Base-by-base conservation (phyloP, 192 early-diverging fungal species). In the Chytriomyces hyalinus region DNA sequence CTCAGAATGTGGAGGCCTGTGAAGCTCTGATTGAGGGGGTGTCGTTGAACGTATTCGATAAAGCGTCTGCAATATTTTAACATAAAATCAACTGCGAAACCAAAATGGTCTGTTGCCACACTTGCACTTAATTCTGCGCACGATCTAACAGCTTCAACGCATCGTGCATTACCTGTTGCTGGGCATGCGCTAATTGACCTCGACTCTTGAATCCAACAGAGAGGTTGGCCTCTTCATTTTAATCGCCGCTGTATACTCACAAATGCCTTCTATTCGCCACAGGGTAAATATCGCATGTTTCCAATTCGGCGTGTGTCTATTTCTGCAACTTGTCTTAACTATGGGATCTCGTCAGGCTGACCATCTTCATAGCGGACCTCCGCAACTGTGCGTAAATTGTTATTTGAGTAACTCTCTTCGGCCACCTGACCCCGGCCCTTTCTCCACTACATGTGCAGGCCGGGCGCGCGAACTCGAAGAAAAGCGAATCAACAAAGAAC, bases 401-500 rank as follows among this genome's bases (percentile, higher is more conserved):
- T 13, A 10, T 57, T 10, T 45, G 20, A 22, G n/a, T 13, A 47
- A 49, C 9, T 17, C 43, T 17, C 11, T 59, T 17, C 70, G 49
- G 26, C n/a, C 51, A 20, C 5, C 20, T 71, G 49, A 2, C 15
- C 9, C 7, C 15, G 4, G 4, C 13, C n/a, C 46, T 43, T 20
- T 6, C 44, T 22, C 24, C 1, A 28, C 22, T 15, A 3, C n/a
- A 1, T 57, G 20, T 45, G 8, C 87, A 96, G 95, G 98, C 80
- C 94, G 97, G 50, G 94, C 95, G 49, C 88, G 93, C 46, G 98
- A 99, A 78, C 88, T 96, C 73, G 98, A 99, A 82, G 97, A 99
- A 84, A 96, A 96, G 84, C 86, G 98, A 72, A 94, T 99, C 73
- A 98, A 99, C 88, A 98, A 97, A 83, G 98, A 99, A 83, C 91